Percentiles rank a stretch among this genome's conserved stretches.
Evolutionary conservation across 352 stramenopile species (phyloP).

Genomic region (Phytophthora foliorum): DNA sequence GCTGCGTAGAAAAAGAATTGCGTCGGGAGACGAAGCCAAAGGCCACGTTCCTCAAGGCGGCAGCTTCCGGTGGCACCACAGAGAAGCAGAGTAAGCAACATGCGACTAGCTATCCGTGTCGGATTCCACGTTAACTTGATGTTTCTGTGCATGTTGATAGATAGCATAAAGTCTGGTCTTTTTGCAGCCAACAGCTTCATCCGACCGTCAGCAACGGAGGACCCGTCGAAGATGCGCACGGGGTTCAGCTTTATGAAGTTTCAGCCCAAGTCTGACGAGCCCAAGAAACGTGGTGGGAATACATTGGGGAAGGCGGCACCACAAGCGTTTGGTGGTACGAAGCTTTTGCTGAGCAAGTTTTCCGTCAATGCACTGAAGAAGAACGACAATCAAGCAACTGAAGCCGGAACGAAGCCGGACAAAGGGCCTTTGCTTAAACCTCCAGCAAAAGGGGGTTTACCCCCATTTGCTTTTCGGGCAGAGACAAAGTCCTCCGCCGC

Average conservation of each 20-base stretch:
- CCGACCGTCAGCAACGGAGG: slow-evolving; percentile 8
- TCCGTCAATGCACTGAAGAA: slow-evolving; percentile 24
- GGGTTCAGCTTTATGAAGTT: slow-evolving; percentile 39
- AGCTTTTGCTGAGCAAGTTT: slow-evolving; percentile 33
- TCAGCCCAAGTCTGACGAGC: slow-evolving; percentile 17
- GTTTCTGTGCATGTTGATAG: slow-evolving; percentile 4
- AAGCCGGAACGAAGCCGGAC: not conserved
- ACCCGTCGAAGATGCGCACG: slow-evolving; percentile 15
- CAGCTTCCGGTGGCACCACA: not conserved
- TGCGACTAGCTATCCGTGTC: not conserved
- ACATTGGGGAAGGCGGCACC: slow-evolving; percentile 12
- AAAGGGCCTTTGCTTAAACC: slow-evolving; percentile 19
- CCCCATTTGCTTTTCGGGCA: slow-evolving; percentile 29
- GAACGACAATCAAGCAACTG: not conserved
- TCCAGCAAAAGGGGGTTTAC: slow-evolving; percentile 15
- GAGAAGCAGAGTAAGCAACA: slow-evolving; percentile 33
- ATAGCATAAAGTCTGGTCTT: slow-evolving; percentile 5
- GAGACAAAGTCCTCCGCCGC: slow-evolving; percentile 28
- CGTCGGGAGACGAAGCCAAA: slow-evolving; percentile 31
- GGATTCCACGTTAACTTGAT: not conserved
- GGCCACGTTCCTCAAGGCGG: slow-evolving; percentile 21
- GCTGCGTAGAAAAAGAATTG: slow-evolving; percentile 26
- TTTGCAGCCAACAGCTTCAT: slow-evolving; percentile 29
- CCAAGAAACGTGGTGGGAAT: slow-evolving; percentile 1
- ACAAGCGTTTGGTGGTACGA: slow-evolving; percentile 12